Evolutionary conservation across 2,329 filamentous ascomycete species (phyloP).

Genomic region (Hypoxylon sp.): DNA sequence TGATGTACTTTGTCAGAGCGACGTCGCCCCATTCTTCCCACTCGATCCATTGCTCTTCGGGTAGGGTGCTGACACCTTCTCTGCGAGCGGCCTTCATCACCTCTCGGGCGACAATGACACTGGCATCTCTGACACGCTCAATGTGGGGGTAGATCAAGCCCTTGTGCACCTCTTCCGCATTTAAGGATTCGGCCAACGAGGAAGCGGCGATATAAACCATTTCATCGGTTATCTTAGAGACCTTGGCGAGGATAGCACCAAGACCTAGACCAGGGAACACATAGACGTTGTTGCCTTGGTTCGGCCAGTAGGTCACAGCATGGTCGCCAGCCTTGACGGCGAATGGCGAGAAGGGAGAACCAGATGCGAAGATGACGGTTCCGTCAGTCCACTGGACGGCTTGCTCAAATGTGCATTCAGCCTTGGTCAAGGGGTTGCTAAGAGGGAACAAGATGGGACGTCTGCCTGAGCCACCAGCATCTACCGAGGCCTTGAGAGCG

Average conservation of each 20-base stretch:
- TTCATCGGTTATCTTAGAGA: conserved; percentile 86
- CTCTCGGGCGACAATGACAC: conserved; percentile 86
- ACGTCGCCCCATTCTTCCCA: conserved; percentile 81
- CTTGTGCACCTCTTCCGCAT: conserved; percentile 82
- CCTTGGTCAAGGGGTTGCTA: conserved; percentile 95
- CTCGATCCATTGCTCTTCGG: conserved; percentile 78
- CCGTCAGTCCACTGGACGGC: conserved; percentile 93
- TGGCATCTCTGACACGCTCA: conserved; percentile 91
- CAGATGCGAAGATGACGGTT: conserved; percentile 92
- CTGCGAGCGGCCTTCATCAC: conserved; percentile 93
- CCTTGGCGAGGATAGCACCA: conserved; percentile 91
- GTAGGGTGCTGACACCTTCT: conserved; percentile 80
- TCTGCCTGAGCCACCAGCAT: conserved; percentile 76
- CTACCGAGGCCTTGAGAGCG: conserved; percentile 75
- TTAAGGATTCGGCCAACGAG: conserved; percentile 83
- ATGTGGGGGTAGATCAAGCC: conserved; percentile 94
- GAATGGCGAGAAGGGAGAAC: conserved; percentile 88
- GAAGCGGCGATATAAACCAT: conserved; percentile 98
- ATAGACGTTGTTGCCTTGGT: conserved; percentile 90
- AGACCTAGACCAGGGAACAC: conserved; percentile 97
- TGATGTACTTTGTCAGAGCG: conserved; percentile 72
- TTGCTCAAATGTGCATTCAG: conserved; percentile 97
- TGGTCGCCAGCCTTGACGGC: conserved; percentile 73
- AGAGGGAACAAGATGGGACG: conserved; percentile 95
- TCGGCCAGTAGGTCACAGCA: conserved; percentile 78